Evolutionary conservation across 192 early-diverging fungal genomes (phyloP).

Genomic region (Linnemannia schmuckeri): DNA sequence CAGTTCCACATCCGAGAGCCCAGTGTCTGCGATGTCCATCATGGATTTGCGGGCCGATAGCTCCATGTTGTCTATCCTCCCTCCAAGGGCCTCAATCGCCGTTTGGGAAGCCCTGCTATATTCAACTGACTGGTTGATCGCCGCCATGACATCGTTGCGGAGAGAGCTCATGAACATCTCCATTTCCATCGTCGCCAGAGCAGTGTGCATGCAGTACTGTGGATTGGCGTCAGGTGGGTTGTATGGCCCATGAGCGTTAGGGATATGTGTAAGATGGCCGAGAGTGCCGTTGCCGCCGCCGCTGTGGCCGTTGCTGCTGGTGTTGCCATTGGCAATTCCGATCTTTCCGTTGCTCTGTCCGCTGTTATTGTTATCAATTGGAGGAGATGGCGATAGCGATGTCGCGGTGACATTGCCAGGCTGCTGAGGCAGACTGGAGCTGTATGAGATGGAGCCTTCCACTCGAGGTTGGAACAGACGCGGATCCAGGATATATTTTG

Average conservation of each 20-base stretch:
- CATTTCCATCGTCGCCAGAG: conserved; percentile 4
- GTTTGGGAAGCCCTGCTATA: background rate
- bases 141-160: background rate
- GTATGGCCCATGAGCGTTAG: background rate
- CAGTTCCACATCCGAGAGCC: background rate
- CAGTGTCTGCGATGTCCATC: background rate
- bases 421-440: background rate
- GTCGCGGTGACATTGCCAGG: background rate
- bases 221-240: background rate
- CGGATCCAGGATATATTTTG: background rate
- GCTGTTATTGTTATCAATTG: background rate
- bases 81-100: background rate
- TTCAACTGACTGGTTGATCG: background rate
- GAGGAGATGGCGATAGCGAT: background rate
- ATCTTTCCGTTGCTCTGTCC: background rate
- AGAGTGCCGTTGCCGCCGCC: background rate
- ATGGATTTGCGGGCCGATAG: background rate
- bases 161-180: conserved; percentile 9
- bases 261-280: background rate
- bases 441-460: background rate
- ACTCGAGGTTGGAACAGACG: background rate
- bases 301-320: background rate
- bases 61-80: background rate
- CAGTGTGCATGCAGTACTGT: background rate
- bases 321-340: background rate